Conservation (phyloP, 1,284 basidiomycete species). For the Cutaneotrichosporon spelunceum region DNA sequence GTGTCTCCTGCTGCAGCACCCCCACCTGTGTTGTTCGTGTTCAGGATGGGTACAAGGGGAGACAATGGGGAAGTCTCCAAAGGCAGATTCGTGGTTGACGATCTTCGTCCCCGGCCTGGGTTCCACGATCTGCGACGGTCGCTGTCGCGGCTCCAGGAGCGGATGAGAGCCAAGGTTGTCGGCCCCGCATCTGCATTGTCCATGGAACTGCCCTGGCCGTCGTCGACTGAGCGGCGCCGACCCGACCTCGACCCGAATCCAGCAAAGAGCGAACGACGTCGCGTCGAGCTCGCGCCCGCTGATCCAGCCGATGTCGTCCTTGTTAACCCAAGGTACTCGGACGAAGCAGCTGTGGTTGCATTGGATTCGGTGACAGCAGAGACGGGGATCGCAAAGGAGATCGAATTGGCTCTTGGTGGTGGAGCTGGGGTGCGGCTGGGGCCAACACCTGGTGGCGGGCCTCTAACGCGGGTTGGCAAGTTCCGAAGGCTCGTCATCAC, state of each 20-base stretch:
- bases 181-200: neutral
- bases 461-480: neutral
- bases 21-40: neutral
- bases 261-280: neutral
- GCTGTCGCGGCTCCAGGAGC: neutral
- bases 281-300: neutral
- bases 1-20: neutral
- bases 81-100: neutral
- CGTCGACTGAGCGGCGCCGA: slow-evolving; percentile 3
- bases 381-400: slow-evolving; percentile 2
- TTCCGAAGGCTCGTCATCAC: neutral
- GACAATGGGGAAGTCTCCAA: neutral
- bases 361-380: neutral
- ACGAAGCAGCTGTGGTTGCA: neutral
- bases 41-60: neutral
- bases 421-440: neutral
- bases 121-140: neutral
- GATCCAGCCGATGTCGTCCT: neutral
- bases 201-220: neutral
- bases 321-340: neutral
- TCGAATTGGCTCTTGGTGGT: slow-evolving; percentile 1
- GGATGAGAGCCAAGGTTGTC: neutral
- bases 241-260: slow-evolving; percentile 2
- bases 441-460: neutral
- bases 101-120: neutral